Percentiles rank a stretch among this genome's conserved stretches.
Conservation (phyloP, 1,139 yeast genomes). For the Yamadazyma epiphylla region DNA sequence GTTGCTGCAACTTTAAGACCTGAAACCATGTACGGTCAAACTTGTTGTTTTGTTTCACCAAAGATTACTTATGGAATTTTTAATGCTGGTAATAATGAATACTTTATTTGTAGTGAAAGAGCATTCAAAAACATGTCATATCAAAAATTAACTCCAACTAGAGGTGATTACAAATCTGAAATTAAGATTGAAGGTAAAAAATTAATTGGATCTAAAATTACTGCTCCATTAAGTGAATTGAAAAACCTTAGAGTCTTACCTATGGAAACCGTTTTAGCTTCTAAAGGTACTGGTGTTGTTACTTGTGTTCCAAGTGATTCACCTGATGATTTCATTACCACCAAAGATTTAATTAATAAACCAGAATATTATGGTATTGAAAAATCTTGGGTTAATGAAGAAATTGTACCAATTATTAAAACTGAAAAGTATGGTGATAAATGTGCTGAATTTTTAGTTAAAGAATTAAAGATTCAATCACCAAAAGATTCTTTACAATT, state of each 20-base stretch:
- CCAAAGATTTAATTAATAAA: conserved; percentile 78
- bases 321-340: conserved; percentile 93
- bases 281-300: conserved; percentile 98
- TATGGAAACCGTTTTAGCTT: conserved; percentile 94
- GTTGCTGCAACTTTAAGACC: conserved; percentile 99
- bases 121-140: conserved; percentile 98
- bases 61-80: conserved; percentile 89
- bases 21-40: conserved; percentile 98
- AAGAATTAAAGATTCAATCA: conserved; percentile 85
- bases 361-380: conserved; percentile 87
- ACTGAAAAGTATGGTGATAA: conserved; percentile 87
- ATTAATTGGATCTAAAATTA: conserved; percentile 81
- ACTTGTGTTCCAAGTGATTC: conserved; percentile 98
- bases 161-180: conserved; percentile 72
- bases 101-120: conserved; percentile 86
- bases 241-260: conserved; percentile 82
- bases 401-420: conserved; percentile 66
- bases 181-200: conserved; percentile 63
- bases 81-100: conserved; percentile 75
- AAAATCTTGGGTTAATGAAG: conserved; percentile 80
- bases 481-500: conserved; percentile 88
- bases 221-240: conserved; percentile 77
- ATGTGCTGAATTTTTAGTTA: conserved; percentile 82
- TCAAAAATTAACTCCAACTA: conserved; percentile 86
- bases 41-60: conserved; percentile 97